phyloP scores from a whole-genome alignment of 495 filamentous ascomycete species.

The Trichoderma asperelloides region DNA sequence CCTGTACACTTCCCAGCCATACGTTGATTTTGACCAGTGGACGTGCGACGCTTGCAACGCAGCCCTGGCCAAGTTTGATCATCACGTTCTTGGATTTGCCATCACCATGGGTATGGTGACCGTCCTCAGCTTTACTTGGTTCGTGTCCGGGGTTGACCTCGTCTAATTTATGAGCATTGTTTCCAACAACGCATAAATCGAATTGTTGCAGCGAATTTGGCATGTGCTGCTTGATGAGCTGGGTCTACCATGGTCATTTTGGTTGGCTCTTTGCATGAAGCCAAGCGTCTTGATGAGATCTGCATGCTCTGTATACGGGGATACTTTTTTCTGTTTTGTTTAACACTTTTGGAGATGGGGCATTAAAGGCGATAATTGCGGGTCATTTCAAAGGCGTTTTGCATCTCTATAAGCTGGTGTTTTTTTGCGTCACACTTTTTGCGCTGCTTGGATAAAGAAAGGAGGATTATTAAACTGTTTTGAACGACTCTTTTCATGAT shows the following conservation, averaged over 20 bases:
- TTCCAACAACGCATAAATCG: background rate
- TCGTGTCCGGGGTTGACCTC: slow-evolving; percentile 60
- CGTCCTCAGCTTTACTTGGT: slow-evolving; percentile 81
- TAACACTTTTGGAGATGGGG: background rate
- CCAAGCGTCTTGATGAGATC: background rate
- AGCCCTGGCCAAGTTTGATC: slow-evolving; percentile 55
- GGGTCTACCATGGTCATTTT: background rate
- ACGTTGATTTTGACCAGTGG: slow-evolving; percentile 51
- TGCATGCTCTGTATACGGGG: background rate
- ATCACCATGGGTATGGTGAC: slow-evolving; percentile 69
- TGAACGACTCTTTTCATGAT: slow-evolving; percentile 2
- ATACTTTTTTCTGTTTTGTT: background rate
- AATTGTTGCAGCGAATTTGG: background rate
- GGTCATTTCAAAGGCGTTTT: slow-evolving; percentile 8
- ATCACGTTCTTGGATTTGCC: slow-evolving; percentile 60
- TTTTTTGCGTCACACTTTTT: slow-evolving; percentile 9
- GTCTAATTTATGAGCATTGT: slow-evolving; percentile 5
- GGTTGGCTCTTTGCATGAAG: background rate
- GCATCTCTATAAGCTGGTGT: background rate
- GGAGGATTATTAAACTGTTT: slow-evolving; percentile 10
- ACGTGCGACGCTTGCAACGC: slow-evolving; percentile 63
- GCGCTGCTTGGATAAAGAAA: slow-evolving; percentile 7
- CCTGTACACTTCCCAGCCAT: slow-evolving; percentile 65
- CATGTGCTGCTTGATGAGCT: background rate
- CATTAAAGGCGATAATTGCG: background rate